These are phyloP conservation scores for Chlorella sp. DNA, from an alignment of 139 green algal species.

Conservation along the genomic window DNA sequence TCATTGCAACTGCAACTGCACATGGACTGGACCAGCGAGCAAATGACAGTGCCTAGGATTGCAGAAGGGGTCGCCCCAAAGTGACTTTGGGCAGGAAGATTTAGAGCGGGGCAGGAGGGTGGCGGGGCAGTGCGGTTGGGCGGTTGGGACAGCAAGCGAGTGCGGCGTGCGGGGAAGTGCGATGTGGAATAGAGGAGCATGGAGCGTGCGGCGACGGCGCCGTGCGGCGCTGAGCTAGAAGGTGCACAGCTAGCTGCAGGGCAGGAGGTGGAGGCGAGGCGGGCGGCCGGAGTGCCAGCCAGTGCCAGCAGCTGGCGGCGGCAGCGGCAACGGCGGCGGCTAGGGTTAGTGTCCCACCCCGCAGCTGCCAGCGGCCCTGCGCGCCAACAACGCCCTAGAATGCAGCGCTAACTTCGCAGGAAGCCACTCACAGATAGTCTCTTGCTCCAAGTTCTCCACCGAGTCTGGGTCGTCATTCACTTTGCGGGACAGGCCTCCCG, in stretches of 20 bases:
- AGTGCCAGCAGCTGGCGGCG: neutral
- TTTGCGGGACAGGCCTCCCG: neutral
- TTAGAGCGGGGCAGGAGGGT: neutral
- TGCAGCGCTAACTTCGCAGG: too few relatives aligned
- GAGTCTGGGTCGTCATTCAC: slow-evolving; percentile 24
- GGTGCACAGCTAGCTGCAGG: neutral
- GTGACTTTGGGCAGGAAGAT: neutral
- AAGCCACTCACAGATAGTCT: slow-evolving; percentile 41
- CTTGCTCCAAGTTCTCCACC: slow-evolving; percentile 2
- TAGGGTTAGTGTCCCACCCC: neutral
- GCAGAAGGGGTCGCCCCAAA: too few relatives aligned
- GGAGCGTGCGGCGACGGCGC: too few relatives aligned
- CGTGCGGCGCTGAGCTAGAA: neutral
- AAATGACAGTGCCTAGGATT: too few relatives aligned
- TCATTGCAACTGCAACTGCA: too few relatives aligned
- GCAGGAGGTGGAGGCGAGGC: neutral
- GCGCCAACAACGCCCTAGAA: neutral
- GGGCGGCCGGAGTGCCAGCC: neutral
- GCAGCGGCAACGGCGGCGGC: neutral
- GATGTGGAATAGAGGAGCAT: too few relatives aligned
- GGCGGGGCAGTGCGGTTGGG: neutral
- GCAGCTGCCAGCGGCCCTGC: neutral
- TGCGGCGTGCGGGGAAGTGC: too few relatives aligned
- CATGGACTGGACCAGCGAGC: too few relatives aligned
- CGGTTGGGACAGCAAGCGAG: too few relatives aligned